Evolutionary conservation across 805 yeast genomes (phyloP), one percentile per base, ranked within the genome.

Genomic region (Grigorovia transvaalensis): DNA sequence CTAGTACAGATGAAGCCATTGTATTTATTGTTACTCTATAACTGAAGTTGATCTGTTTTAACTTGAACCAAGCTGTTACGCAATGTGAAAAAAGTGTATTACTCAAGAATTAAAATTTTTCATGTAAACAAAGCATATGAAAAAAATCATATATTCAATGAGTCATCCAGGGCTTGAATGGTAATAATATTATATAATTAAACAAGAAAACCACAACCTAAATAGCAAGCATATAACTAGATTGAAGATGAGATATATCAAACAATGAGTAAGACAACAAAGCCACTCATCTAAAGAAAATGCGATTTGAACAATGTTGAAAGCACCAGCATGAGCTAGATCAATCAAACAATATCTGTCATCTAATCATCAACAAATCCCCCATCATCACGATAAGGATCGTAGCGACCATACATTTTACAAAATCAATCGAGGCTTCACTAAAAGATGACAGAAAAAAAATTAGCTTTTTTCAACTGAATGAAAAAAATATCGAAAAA

Each of bases 1-100:
- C 97, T 9, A 89, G 81, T 44, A 89, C 78, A 4, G 96, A 82
- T 11, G 95, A 86, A 1, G 97, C 95, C 97, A 89, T 89, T 20
- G 8, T 51, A 11, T 4, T 33, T 11, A 11, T 33, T 33, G 15
- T 33, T 33, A 2, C 2, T 5, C 4, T 33, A 9, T 9, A 5
- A 11, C 38, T 4, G 38, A 33, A 33, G 15, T 11, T 13, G 38
- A 33, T 33, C 11, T 33, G 38, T 33, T 11, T 5, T 33, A 7
- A 33, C 38, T 33, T 33, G 4, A 11, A 33, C 8, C 38, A 33
- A 8, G 9, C 38, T 11, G 15, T 33, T 33, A 33, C 11, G 9
- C 15, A n/a, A n/a, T 11, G 15, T 33, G 38, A 33, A 33, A 33
- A 33, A 33, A 33, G 38, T 33, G 38, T 33, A 33, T 33, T 33